Conservation (phyloP, 495 filamentous ascomycete species). For the Aspergillus haitiensis region DNA sequence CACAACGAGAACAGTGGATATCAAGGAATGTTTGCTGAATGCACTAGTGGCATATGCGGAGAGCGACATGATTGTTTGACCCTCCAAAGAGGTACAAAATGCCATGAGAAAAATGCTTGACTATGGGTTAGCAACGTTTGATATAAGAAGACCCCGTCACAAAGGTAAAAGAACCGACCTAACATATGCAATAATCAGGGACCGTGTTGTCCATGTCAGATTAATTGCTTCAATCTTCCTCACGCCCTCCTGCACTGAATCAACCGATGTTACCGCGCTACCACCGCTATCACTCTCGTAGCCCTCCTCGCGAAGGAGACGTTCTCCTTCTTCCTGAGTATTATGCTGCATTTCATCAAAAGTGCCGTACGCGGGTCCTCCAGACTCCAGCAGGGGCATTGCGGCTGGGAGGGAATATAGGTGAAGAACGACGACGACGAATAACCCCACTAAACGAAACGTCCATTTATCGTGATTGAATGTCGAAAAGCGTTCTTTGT, state of each 20-base stretch:
- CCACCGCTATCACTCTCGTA: slow-evolving; percentile 31
- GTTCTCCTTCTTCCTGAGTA: slow-evolving; percentile 33
- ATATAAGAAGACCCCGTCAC: not conserved
- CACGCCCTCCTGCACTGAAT: slow-evolving; percentile 54
- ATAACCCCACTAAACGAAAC: slow-evolving; percentile 2
- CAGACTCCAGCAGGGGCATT: slow-evolving; percentile 42
- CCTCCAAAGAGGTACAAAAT: slow-evolving; percentile 56
- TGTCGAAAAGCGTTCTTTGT: slow-evolving; percentile 2
- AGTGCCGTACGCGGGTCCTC: slow-evolving; percentile 45
- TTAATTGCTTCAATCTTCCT: slow-evolving; percentile 58
- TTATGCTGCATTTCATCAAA: slow-evolving; percentile 30
- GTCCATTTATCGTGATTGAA: slow-evolving; percentile 32
- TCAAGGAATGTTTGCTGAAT: slow-evolving; percentile 58
- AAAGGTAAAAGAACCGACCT: slow-evolving; percentile 37
- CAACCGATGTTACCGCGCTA: slow-evolving; percentile 28
- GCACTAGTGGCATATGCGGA: slow-evolving; percentile 59
- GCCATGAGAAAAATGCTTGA: slow-evolving; percentile 57
- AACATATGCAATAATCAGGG: slow-evolving; percentile 55
- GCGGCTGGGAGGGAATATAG: slow-evolving; percentile 24
- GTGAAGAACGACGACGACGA: slow-evolving; percentile 11
- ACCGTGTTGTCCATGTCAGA: slow-evolving; percentile 54
- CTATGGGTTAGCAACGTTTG: slow-evolving; percentile 25
- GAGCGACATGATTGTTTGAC: slow-evolving; percentile 55
- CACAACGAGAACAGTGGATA: slow-evolving; percentile 57
- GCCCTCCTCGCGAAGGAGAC: slow-evolving; percentile 36